A percentile compares a stretch with the other conserved stretches of the same genome.
phyloP scores from a whole-genome alignment of 1,284 basidiomycete species.

The Schizopora paradoxa region DNA sequence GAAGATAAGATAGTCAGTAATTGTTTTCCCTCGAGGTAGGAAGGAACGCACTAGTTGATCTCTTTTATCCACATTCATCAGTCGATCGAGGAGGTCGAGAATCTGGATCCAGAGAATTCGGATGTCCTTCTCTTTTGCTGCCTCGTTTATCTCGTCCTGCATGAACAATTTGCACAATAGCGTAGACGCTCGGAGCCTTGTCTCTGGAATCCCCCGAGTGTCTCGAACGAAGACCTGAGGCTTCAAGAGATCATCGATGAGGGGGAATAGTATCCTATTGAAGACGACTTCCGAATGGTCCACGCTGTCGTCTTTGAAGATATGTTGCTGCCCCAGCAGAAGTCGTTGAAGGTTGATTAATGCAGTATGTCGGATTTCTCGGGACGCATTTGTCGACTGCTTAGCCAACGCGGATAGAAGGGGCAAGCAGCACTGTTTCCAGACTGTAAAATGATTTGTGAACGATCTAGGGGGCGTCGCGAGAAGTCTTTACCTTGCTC shows the following conservation, averaged over 20 bases:
- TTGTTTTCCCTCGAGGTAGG: constrained; percentile 18
- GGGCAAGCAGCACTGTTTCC: constrained; percentile 79
- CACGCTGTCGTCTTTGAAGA: constrained; percentile 46
- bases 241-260: constrained; percentile 88
- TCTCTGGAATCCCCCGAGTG: constrained; percentile 85
- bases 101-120: constrained; percentile 85
- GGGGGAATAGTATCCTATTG: constrained; percentile 86
- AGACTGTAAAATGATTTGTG: constrained; percentile 35
- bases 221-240: constrained; percentile 78
- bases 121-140: constrained; percentile 61
- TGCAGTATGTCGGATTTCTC: constrained; percentile 82
- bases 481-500: too few species aligned
- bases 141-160: constrained; percentile 81
- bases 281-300: constrained; percentile 82
- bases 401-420: constrained; percentile 73
- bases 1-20: constrained; percentile 3
- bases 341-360: constrained; percentile 85
- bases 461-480: constrained; percentile 42
- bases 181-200: constrained; percentile 80
- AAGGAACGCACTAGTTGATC: constrained; percentile 74
- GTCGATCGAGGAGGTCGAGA: constrained; percentile 84
- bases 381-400: constrained; percentile 82
- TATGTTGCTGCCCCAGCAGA: constrained; percentile 74
- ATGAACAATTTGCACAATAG: constrained; percentile 94
- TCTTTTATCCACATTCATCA: constrained; percentile 81